These are phyloP conservation scores for Psidium guajava DNA, from an alignment of 345 rosid species.

Conservation along the genomic window DNA sequence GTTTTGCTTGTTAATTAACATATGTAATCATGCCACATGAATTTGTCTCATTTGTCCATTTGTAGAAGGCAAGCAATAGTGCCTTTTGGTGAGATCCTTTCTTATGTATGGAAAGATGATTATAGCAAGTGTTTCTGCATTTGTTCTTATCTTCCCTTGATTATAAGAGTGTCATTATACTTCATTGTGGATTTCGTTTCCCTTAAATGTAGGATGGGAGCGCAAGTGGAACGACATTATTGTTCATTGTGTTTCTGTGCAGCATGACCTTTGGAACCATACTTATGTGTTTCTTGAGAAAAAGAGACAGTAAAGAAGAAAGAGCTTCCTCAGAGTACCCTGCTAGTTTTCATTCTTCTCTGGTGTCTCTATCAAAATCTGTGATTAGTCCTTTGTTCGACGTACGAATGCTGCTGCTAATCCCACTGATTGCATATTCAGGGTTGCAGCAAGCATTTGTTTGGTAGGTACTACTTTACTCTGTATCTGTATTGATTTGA, in stretches of 20 bases:
- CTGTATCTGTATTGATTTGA: neutral
- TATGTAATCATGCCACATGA: neutral
- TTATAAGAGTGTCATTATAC: neutral
- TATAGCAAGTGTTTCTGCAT: neutral
- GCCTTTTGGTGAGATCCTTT: neutral
- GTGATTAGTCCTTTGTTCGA: constrained; percentile 65
- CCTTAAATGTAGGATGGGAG: constrained; percentile 53
- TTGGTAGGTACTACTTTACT: constrained; percentile 35
- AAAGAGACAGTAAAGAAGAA: constrained; percentile 45
- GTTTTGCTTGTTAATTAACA: neutral
- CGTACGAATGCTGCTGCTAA: constrained; percentile 58
- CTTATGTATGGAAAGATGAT: neutral
- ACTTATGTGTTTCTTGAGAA: constrained; percentile 68
- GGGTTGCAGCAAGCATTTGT: constrained; percentile 96
- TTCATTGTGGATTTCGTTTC: neutral
- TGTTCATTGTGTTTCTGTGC: constrained; percentile 67
- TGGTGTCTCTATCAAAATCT: constrained; percentile 38
- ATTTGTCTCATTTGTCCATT: neutral
- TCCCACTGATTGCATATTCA: constrained; percentile 83
- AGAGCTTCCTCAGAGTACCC: constrained; percentile 33
- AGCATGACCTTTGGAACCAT: constrained; percentile 65
- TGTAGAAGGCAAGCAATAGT: neutral
- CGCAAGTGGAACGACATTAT: constrained; percentile 52
- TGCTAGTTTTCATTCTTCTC: constrained; percentile 32
- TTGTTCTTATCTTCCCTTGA: neutral